These are phyloP conservation scores for Phytophthora sp. DNA, from an alignment of 352 stramenopile species.

Conservation along the genomic window DNA sequence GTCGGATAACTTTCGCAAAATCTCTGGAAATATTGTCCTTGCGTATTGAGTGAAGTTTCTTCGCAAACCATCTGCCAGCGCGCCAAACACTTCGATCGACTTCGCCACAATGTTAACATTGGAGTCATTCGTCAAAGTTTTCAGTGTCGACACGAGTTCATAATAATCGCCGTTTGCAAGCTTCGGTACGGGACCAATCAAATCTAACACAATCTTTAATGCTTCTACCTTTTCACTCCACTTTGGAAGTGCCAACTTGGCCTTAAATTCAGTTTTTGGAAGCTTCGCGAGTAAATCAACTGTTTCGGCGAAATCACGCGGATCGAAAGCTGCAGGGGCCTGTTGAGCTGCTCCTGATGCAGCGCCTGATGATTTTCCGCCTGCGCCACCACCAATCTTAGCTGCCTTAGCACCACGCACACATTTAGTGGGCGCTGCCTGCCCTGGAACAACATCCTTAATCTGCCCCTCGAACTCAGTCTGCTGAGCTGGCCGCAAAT, in stretches of 20 bases:
- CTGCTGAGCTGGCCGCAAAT: conserved; percentile 82
- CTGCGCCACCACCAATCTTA: conserved; percentile 11
- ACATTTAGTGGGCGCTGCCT: conserved; percentile 74
- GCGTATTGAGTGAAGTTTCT: conserved; percentile 86
- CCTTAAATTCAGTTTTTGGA: conserved; percentile 78
- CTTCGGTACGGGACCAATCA: conserved; percentile 84
- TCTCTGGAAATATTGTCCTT: conserved; percentile 73
- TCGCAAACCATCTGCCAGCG: conserved; percentile 74
- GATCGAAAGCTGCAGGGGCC: conserved; percentile 57
- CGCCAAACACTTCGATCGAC: conserved; percentile 83
- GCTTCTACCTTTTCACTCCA: conserved; percentile 90
- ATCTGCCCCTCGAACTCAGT: conserved; percentile 82
- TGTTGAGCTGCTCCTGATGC: conserved; percentile 6
- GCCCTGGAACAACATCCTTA: conserved; percentile 73
- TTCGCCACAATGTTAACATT: conserved; percentile 91
- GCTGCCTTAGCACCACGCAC: conserved; percentile 64
- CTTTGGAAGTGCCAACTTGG: conserved; percentile 76
- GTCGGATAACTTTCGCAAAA: conserved; percentile 87
- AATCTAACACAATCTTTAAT: conserved; percentile 85
- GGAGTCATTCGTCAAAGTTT: conserved; percentile 79
- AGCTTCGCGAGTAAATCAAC: conserved; percentile 86
- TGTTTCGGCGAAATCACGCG: conserved; percentile 85
- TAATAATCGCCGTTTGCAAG: conserved; percentile 88
- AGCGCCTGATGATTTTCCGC: conserved; percentile 13
- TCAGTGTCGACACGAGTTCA: conserved; percentile 85